These are phyloP conservation scores for Heliamphora exappendiculata DNA, from an alignment of 148 eudicot species.

Conservation along the genomic window DNA sequence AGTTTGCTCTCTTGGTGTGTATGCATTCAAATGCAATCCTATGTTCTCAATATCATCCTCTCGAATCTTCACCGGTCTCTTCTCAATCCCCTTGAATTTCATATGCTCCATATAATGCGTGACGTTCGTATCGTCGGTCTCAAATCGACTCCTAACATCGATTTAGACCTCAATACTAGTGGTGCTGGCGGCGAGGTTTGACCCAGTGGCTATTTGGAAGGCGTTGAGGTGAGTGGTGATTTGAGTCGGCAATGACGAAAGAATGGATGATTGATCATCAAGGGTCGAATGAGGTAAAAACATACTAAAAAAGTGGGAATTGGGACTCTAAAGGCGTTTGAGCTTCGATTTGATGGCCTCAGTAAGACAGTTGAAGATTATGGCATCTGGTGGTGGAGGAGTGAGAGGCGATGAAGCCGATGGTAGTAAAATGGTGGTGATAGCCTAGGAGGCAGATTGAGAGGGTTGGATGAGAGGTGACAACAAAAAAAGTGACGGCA, in stretches of 20 bases:
- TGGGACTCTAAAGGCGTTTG: conserved; percentile 34
- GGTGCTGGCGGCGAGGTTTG: conserved; percentile 35
- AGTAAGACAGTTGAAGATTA: conserved; percentile 64
- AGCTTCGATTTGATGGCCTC: conserved; percentile 50
- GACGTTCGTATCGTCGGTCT: conserved; percentile 50
- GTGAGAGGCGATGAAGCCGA: conserved; percentile 25
- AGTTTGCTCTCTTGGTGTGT: conserved; percentile 72
- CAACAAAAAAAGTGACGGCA: no score
- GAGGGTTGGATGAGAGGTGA: conserved; percentile 2
- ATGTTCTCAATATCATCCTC: conserved; percentile 78
- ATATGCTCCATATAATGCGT: conserved; percentile 70
- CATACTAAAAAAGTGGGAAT: conserved; percentile 47
- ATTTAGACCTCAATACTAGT: conserved; percentile 83
- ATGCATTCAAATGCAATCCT: conserved; percentile 83
- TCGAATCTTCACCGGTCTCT: conserved; percentile 31
- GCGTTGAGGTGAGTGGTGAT: conserved; percentile 56
- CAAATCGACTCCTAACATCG: conserved; percentile 65
- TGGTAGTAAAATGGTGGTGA: conserved; percentile 13
- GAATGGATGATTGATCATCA: conserved; percentile 47
- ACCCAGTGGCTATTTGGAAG: conserved; percentile 59
- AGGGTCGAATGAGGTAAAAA: conserved; percentile 47
- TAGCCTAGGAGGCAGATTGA: conserved; percentile 23
- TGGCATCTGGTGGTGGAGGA: conserved; percentile 44
- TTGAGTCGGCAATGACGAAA: conserved; percentile 35
- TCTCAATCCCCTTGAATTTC: conserved; percentile 59